Evolutionary conservation across 1,284 basidiomycete genomes (phyloP), one percentile per base, ranked within the genome.

Genomic region (Ustilago loliicola): DNA sequence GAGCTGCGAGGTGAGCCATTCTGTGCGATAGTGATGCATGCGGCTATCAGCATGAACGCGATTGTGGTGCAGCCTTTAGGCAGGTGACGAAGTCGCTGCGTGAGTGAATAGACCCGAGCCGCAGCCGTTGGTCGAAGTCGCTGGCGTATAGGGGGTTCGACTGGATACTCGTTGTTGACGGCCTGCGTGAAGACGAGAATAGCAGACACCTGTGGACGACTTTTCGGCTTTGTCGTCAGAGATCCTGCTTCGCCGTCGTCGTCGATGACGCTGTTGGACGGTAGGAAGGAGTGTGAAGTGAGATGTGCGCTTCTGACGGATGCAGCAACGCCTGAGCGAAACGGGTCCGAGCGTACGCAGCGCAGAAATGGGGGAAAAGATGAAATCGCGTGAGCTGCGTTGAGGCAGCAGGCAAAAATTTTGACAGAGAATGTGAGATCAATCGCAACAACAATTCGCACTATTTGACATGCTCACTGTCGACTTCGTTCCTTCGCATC

Each of bases 1-100:
- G 68, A 50, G 73, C 68, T 29, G 73, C 73, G 23, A 76, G 68
- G 55, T 68, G 68, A 30, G 68, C 68, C 73, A 76, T 76, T 53
- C 42, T 68, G 61, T n/a, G 13, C 1, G 4, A 9, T 13, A n/a
- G 3, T 17, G 32, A n/a, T 52, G 19, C 8, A 6, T 0, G 10
- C 4, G 1, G n/a, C 32, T 11, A 5, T 21, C 34, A 15, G 40
- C 61, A 70, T 70, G 51, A 30, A 57, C 34, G 29, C 19, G 27
- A 29, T 34, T 15, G 36, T 23, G n/a, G n/a, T 15, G 6, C 15
- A n/a, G 6, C 1, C 17, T 27, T 13, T 23, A 3, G 34, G 15
- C 36, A 13, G 19, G 11, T 23, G 34, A 23, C 32, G 9, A 21
- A 38, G 34, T 9, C 4, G n/a, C 6, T 32, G 10, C 32, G 30